Evolutionary conservation across 192 early-diverging fungal genomes (phyloP), one percentile per base, ranked within the genome.

Genomic region (Coemansia sp.): DNA sequence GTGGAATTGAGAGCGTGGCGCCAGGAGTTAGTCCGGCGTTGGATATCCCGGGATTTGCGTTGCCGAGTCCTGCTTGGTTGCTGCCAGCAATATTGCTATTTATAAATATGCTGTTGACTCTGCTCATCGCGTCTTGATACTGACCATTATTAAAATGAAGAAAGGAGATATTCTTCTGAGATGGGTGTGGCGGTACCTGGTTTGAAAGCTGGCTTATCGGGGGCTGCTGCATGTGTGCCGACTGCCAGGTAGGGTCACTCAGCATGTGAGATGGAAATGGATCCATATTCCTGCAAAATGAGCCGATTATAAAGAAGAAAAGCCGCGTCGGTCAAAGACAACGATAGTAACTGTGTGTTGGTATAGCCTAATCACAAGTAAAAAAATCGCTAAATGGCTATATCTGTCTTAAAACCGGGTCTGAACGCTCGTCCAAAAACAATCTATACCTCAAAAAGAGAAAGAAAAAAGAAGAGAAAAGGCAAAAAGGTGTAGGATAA

Each of bases 201-300:
- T 59, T 13, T n/a, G 39, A 2, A n/a, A 59, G 16, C 5, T 12
- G 7, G 19, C n/a, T 8, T 7, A 12, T 17, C 39, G 65, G 2
- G 22, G 61, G 17, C 25, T 69, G 67, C 55, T 75, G 74, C 49
- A 60, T 48, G 55, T 69, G 77, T 42, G 74, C 53, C 22, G 79
- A 61, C 51, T 76, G 74, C 79, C 72, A 74, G 4, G 75, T 41
- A n/a, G 74, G 17, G 46, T 64, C 51, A 59, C 43, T 62, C 14
- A 71, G 48, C 41, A 77, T 43, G 40, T 77, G 80, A 16, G 71
- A 48, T 11, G 68, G 66, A 40, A 77, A 17, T 2, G 79, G 70
- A 45, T 81, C 74, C 79, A 81, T 81, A 12, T 54, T 38, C 41
- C 20, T 12, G 46, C 32, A 49, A 10, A 14, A 25, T 57, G 16